Percentiles rank a stretch among this genome's conserved stretches.
phyloP scores from a whole-genome alignment of 306 rosid genomes.

The Lathyrus aphaca region DNA sequence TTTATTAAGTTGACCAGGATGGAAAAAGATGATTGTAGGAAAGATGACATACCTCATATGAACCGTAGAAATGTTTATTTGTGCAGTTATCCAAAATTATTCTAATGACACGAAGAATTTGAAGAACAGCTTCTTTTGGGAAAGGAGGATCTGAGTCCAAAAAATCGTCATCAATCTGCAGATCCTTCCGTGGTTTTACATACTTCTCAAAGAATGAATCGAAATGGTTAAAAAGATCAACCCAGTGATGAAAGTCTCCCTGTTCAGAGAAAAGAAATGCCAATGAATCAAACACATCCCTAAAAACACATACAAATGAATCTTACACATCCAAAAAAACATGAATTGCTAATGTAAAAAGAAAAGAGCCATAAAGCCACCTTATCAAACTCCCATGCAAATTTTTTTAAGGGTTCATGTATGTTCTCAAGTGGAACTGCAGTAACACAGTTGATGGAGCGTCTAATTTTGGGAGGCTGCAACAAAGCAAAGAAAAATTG shows the following conservation, averaged over 20 bases:
- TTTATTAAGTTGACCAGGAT: background rate
- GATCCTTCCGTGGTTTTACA: conserved; percentile 86
- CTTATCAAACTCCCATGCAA: conserved; percentile 96
- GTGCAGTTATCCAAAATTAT: conserved; percentile 94
- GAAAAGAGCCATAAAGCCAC: conserved; percentile 50
- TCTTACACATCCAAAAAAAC: conserved; percentile 36
- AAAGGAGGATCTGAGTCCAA: conserved; percentile 80
- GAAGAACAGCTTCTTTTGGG: conserved; percentile 90
- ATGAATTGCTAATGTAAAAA: background rate
- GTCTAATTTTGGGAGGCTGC: conserved; percentile 92
- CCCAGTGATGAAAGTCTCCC: conserved; percentile 99
- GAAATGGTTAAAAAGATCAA: conserved; percentile 91
- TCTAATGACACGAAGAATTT: conserved; percentile 85
- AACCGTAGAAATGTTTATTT: conserved; percentile 92
- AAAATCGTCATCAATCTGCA: conserved; percentile 80
- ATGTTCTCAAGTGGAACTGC: conserved; percentile 85
- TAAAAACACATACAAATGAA: conserved; percentile 26
- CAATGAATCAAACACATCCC: conserved; percentile 41
- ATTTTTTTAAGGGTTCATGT: conserved; percentile 80
- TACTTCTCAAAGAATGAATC: conserved; percentile 96
- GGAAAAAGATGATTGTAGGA: background rate
- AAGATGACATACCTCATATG: conserved; percentile 74
- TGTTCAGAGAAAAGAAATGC: conserved; percentile 49
- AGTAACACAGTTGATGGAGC: conserved; percentile 75
- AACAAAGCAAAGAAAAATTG: conserved; percentile 43